Base-by-base conservation (phyloP, 2,329 filamentous ascomycete species). In the Arthrobotrys musiformis region DNA sequence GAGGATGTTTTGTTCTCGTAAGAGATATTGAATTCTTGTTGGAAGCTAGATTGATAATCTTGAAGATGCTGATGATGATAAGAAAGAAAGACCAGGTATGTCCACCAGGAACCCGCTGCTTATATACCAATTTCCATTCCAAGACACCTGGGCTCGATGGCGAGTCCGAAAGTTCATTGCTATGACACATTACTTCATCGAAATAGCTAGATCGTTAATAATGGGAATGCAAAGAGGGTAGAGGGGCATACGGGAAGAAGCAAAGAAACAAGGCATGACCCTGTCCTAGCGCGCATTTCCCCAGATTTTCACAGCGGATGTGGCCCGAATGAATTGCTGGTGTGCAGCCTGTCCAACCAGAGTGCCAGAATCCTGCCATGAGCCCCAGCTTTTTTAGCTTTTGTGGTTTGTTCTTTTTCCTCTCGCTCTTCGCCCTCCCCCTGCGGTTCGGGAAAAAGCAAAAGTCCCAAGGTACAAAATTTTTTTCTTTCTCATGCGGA, bases 301-400 rank as follows among this genome's bases (percentile, higher is more conserved):
- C 73, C 73, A 77, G 73, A 77, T 77, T 77, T 70, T 70, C 66
- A 67, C 24, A 62, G 19, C 73, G 73, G 73, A 70, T 70, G 73
- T 77, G 73, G 73, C 66, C 73, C 73, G 73, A 77, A 77, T 61
- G 26, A 40, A 46, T n/a, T 72, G 67, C 58, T 72, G 60, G 37
- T 61, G 48, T 50, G 64, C 66, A 70, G 56, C 28, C 42, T 54
- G 61, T 44, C 73, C 73, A 77, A 77, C 66, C 60, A 77, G 73
- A 70, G 17, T n/a, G 73, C 73, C 35, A 40, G 28, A 76, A 66
- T 62, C 35, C 72, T 64, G 22, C 64, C 72, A 76, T 76, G 72
- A 76, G 72, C 63, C 70, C 62, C 42, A 54, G 40, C 62, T 74
- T 44, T 54, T 40, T 50, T 52, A 50, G 37, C 24, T 52, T 56